These are phyloP conservation scores for Xylaria cubensis DNA, from an alignment of 495 filamentous ascomycete genomes.

Conservation along the genomic window DNA sequence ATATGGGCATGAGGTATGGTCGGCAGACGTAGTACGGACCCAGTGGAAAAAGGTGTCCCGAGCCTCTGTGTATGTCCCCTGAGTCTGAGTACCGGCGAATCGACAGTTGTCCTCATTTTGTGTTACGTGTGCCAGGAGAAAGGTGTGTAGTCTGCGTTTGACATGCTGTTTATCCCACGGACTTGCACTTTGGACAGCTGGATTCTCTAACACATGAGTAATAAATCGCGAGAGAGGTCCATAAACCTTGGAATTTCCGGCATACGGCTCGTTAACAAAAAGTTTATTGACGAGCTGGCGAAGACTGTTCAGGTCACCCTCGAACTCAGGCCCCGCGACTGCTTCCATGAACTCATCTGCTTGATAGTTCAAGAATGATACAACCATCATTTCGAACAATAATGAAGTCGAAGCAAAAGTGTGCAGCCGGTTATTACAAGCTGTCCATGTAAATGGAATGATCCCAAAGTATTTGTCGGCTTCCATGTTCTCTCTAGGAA, in stretches of 20 bases:
- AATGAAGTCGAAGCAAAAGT: conserved; percentile 8
- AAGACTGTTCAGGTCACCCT: background rate
- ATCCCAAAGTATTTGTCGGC: conserved; percentile 49
- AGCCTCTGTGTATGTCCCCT: background rate
- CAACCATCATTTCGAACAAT: conserved; percentile 49
- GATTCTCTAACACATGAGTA: background rate
- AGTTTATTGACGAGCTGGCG: background rate
- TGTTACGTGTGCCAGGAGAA: background rate
- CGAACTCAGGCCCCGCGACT: conserved; percentile 28
- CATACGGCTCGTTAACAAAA: background rate
- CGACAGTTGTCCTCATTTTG: background rate
- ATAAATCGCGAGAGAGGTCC: background rate
- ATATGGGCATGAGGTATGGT: conserved; percentile 47
- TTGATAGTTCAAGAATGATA: conserved; percentile 46
- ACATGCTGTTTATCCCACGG: background rate
- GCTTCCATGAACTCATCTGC: conserved; percentile 49
- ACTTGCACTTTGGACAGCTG: background rate
- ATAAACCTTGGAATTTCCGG: background rate
- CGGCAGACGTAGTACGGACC: conserved; percentile 45
- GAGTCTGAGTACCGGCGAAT: background rate
- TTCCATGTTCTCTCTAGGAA: conserved; percentile 29
- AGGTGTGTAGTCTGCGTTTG: background rate
- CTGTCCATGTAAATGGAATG: conserved; percentile 45
- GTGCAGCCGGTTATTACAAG: conserved; percentile 30
- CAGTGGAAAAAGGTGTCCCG: conserved; percentile 26